These are phyloP conservation scores for Colletotrichum sojae DNA, from an alignment of 2,329 filamentous ascomycete genomes.

Conservation along the genomic window DNA sequence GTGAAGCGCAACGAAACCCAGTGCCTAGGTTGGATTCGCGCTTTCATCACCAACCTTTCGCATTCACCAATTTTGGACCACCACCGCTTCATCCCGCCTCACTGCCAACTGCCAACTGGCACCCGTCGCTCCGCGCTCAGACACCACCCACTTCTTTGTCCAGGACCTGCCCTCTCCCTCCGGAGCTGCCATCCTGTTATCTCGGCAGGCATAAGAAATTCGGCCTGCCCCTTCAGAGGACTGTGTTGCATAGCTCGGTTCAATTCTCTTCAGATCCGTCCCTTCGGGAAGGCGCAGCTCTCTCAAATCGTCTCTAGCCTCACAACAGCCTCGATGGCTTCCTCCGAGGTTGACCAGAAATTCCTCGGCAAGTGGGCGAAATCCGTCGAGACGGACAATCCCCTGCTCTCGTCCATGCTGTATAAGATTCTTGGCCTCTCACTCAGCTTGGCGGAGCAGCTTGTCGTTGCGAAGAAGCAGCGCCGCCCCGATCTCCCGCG, in stretches of 20 bases:
- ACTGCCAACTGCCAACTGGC: neutral
- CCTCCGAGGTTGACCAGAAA: constrained; percentile 97
- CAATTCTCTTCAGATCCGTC: too few relatives aligned
- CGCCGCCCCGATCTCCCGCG: constrained; percentile 85
- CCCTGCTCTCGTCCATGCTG: constrained; percentile 83
- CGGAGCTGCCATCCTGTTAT: neutral
- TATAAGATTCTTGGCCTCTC: constrained; percentile 94
- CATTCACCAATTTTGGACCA: neutral
- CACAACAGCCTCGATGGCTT: constrained; percentile 77
- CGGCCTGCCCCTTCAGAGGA: neutral
- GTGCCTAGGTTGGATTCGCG: neutral
- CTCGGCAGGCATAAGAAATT: neutral
- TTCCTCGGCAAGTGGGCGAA: constrained; percentile 92
- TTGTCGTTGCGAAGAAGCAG: constrained; percentile 86
- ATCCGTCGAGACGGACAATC: constrained; percentile 82
- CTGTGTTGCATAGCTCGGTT: neutral
- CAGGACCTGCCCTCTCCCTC: neutral
- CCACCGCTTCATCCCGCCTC: neutral
- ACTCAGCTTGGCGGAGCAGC: constrained; percentile 86
- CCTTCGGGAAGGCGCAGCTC: too few relatives aligned
- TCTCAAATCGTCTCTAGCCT: neutral
- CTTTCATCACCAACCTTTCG: neutral
- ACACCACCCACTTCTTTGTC: neutral
- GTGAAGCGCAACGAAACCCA: neutral
- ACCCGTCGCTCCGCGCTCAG: neutral